These are phyloP conservation scores for Syzygium syzygioides DNA, from an alignment of 441 rosid species.

Conservation along the genomic window DNA sequence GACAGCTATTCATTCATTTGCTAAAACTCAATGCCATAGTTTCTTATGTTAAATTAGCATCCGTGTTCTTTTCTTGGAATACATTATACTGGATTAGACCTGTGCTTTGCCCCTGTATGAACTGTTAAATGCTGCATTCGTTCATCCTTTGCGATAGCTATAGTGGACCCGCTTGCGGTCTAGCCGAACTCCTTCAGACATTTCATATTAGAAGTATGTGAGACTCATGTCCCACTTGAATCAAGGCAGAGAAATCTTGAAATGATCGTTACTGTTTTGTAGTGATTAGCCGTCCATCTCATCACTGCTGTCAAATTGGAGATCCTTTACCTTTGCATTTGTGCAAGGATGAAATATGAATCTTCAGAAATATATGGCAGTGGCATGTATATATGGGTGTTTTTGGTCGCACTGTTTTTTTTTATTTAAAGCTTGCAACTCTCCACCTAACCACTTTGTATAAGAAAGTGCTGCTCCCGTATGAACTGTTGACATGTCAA, in stretches of 20 bases:
- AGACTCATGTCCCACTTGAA: neutral
- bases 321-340: neutral
- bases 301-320: neutral
- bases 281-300: fast-evolving
- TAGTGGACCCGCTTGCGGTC: neutral
- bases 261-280: neutral
- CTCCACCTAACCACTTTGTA: neutral
- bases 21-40: neutral
- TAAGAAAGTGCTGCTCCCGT: neutral
- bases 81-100: neutral
- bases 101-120: neutral
- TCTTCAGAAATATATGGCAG: neutral
- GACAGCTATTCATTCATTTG: neutral
- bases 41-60: neutral
- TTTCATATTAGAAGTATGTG: neutral
- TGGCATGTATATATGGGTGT: neutral
- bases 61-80: neutral
- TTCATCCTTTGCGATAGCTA: neutral
- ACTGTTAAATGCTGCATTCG: neutral
- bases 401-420: neutral
- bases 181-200: neutral
- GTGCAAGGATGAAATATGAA: neutral
- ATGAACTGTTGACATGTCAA: neutral
- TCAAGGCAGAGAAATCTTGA: neutral
- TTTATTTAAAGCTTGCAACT: neutral